Percentiles rank a stretch among this genome's conserved stretches.
phyloP scores from a whole-genome alignment of 129 eudicot genomes.

The Daucus carota region DH1_v3.0 NC_030382.2:39443501-39444000 shows the following conservation, averaged over 20 bases:
- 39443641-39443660: slow-evolving; percentile 50
- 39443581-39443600: background rate
- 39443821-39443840: slow-evolving; percentile 11
- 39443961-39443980: background rate
- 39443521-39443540: background rate
- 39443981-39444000: too few species aligned
- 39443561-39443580: background rate
- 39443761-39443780: slow-evolving; percentile 22
- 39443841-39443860: background rate
- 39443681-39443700: slow-evolving; percentile 50
- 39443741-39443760: slow-evolving; percentile 33
- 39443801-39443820: slow-evolving; percentile 32
- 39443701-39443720: slow-evolving; percentile 38
- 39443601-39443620: background rate
- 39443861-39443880: background rate
- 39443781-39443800: slow-evolving; percentile 17
- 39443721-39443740: slow-evolving; percentile 35
- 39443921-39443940: background rate
- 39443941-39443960: too few species aligned
- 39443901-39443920: background rate
- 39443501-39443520: background rate
- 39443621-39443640: background rate
- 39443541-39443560: background rate
- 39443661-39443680: slow-evolving; percentile 42
- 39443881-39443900: background rate